Evolutionary conservation across 352 stramenopile genomes (phyloP).

Genomic region (Pythium guiyangense): DNA sequence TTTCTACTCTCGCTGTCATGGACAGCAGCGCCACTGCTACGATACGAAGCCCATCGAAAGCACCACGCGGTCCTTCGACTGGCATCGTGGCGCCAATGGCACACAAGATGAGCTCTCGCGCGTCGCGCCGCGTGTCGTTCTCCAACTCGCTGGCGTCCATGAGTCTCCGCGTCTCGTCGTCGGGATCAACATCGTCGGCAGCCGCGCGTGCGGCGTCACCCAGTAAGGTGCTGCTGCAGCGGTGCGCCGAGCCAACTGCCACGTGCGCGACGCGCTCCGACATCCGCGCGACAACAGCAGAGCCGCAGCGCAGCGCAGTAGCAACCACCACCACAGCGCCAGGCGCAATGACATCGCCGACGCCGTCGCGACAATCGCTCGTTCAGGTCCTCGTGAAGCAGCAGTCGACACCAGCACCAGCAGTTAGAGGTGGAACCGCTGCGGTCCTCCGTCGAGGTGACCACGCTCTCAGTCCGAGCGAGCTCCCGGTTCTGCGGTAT

Average conservation of each 20-base stretch:
- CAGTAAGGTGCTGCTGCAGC: background rate
- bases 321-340: too few species aligned
- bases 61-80: too few species aligned
- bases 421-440: too few species aligned
- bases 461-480: too few species aligned
- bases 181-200: background rate
- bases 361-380: background rate
- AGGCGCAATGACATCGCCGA: background rate
- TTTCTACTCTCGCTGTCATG: background rate
- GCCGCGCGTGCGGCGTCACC: background rate
- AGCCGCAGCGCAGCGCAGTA: too few species aligned
- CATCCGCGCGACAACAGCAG: too few species aligned
- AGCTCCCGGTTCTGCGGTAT: constrained; percentile 41
- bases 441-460: too few species aligned
- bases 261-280: too few species aligned
- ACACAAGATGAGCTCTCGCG: background rate
- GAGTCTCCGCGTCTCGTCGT: background rate
- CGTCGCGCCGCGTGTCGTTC: constrained; percentile 4
- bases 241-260: too few species aligned
- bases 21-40: background rate
- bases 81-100: constrained; percentile 6
- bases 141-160: constrained; percentile 1
- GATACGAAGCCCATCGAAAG: too few species aligned
- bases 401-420: background rate
- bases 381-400: background rate